Conservation (phyloP, 148 eudicot species). For the Selenicereus undatus region DNA sequence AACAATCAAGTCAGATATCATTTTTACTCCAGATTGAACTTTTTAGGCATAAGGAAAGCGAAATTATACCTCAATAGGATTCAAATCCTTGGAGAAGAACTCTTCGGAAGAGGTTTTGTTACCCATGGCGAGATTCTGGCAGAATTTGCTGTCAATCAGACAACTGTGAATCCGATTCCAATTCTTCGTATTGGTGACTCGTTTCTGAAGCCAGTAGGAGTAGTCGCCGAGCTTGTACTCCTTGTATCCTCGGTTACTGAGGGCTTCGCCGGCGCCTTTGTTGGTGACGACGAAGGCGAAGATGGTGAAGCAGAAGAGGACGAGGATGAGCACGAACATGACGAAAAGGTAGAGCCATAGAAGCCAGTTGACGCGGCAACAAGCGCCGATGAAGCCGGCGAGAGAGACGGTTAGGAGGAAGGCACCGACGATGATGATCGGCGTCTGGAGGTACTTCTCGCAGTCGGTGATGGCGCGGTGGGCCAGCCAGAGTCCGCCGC, state of each 20-base stretch:
- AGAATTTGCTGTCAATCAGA: neutral
- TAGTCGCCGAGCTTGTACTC: conserved; percentile 16
- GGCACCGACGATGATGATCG: neutral
- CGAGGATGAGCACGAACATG: conserved; percentile 1
- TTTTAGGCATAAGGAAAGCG: neutral
- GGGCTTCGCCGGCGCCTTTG: neutral
- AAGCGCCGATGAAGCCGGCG: conserved; percentile 17
- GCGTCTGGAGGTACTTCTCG: conserved; percentile 8
- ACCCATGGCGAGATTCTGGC: neutral
- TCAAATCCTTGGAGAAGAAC: conserved; percentile 33
- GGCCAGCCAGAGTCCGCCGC: neutral
- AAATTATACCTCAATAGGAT: conserved; percentile 76
- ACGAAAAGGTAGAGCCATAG: conserved; percentile 9
- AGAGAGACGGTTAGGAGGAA: conserved; percentile 7
- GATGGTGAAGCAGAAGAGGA: conserved; percentile 6
- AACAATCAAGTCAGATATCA: neutral
- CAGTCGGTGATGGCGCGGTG: conserved; percentile 5
- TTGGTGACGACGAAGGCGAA: conserved; percentile 14
- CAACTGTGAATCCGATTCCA: neutral
- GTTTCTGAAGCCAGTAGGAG: conserved; percentile 7
- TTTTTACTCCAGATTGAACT: no score
- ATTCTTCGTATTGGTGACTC: conserved; percentile 3
- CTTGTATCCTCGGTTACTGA: neutral
- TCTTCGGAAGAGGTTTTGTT: neutral
- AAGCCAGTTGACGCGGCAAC: conserved; percentile 20